phyloP scores from a whole-genome alignment of 2,329 filamentous ascomycete species.

The Trichoderma pleuroti region DNA sequence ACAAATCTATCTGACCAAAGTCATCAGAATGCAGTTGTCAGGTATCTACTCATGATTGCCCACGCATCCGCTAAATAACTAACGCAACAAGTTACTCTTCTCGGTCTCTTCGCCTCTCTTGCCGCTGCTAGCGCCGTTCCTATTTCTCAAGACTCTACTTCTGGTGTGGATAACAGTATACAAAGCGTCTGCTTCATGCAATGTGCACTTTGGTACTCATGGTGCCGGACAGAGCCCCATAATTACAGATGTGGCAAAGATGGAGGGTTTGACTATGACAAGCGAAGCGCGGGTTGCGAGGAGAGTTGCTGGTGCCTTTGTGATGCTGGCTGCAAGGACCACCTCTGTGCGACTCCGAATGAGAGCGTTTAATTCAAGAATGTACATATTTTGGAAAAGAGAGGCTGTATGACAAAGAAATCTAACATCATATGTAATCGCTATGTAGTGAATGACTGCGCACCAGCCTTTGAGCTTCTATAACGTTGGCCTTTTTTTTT shows the following conservation, averaged over 20 bases:
- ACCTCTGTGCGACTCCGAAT: background rate
- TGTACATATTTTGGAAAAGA: background rate
- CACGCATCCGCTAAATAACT: background rate
- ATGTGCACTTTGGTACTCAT: background rate
- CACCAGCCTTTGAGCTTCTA: background rate
- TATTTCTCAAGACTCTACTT: background rate
- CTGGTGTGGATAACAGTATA: background rate
- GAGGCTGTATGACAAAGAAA: background rate
- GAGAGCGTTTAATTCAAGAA: background rate
- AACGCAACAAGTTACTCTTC: background rate
- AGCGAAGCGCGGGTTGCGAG: background rate
- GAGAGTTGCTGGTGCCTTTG: background rate
- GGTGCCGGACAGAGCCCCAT: background rate
- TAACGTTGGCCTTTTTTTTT: background rate
- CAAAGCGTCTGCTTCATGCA: background rate
- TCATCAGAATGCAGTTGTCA: background rate
- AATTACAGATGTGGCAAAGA: background rate
- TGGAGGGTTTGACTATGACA: background rate
- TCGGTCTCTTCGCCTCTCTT: background rate
- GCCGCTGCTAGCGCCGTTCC: background rate
- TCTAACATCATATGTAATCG: background rate
- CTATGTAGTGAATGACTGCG: background rate
- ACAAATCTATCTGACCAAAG: background rate
- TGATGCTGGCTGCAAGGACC: background rate
- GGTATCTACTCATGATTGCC: background rate